A percentile compares a stretch with the other conserved stretches of the same genome.
phyloP scores from a whole-genome alignment of 306 rosid species.

The Prunus mongolica region DNA sequence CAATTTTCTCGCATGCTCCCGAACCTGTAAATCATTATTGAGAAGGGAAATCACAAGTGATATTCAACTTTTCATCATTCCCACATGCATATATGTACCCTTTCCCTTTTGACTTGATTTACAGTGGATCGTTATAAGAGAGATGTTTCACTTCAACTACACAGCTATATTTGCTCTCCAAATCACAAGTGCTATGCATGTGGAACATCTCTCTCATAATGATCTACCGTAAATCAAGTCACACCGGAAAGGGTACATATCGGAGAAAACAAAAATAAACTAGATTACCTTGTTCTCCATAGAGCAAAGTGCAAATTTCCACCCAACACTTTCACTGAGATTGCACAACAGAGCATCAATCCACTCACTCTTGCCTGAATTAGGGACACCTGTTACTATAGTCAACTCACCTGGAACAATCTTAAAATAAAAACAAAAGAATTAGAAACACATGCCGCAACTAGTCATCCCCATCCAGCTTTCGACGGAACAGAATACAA shows the following conservation, averaged over 20 bases:
- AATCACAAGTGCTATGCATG: not conserved
- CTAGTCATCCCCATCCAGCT: not conserved
- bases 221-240: not conserved
- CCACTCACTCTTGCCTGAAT: constrained; percentile 99
- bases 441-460: constrained; percentile 5
- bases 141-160: too few relatives aligned
- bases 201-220: not conserved
- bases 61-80: not conserved
- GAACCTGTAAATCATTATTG: constrained; percentile 46
- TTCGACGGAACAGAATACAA: not conserved
- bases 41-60: not conserved
- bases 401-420: constrained; percentile 95
- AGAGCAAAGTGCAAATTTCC: constrained; percentile 94
- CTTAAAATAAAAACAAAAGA: constrained; percentile 35
- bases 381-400: constrained; percentile 89
- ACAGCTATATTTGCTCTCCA: not conserved
- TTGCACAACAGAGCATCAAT: constrained; percentile 97
- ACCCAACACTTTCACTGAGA: constrained; percentile 55
- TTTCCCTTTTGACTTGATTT: not conserved
- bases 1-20: constrained; percentile 93
- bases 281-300: constrained; percentile 86
- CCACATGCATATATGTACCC: not conserved
- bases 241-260: not conserved
- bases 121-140: not conserved
- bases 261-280: not conserved